Base-by-base conservation (phyloP, 2,329 filamentous ascomycete genomes). In the Penicillium psychrosexuale region DNA sequence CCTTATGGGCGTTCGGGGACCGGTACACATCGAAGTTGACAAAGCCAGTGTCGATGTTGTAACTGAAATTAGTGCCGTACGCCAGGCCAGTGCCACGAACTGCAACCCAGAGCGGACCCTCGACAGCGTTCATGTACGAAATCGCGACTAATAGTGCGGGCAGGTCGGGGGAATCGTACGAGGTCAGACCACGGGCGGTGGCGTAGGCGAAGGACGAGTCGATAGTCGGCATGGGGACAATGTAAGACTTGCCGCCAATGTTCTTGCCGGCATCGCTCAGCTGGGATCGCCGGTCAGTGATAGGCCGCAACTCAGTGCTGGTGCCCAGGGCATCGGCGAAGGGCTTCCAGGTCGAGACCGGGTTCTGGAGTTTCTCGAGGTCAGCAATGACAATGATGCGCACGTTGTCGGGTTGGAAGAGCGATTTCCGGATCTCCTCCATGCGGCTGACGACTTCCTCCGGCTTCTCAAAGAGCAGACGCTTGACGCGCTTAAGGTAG, bases 21-120 rank as follows among this genome's bases (percentile, higher is more conserved):
- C 93, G 88, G 77, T 95, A 97, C 39, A 97, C 87, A 51, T 86
- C 85, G 76, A 95, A 95, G 58, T 90, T 87, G 48, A 97, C 77
- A 47, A 89, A 84, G 3, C 93, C 94, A 1, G 85, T 86, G 66
- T 94, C 90, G 28, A 90, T 77, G 67, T 90, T 88, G 43, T 89
- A 86, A 42, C 82, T 82, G 68, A 97, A 96, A 65, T 83, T 85
- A 0, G 89, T 87, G 50, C 92, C 92, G 69, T 99, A 99, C 0
- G 94, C 94, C 49, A 97, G 85, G 42, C 94, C 94, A 40, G 90
- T 94, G 53, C 94, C 94, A 44, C 94, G 90, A 46, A 97, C 89
- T 0, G 91, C 90, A 60, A 88, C 88, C 93, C 94, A 97, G 31
- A 99, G 84, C 0, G 94, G 94, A 0, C 94, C 94, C 73, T 99